These are phyloP conservation scores for Maudiozyma pseudohumilis DNA, from an alignment of 805 yeast genomes.

Conservation along the genomic window DNA sequence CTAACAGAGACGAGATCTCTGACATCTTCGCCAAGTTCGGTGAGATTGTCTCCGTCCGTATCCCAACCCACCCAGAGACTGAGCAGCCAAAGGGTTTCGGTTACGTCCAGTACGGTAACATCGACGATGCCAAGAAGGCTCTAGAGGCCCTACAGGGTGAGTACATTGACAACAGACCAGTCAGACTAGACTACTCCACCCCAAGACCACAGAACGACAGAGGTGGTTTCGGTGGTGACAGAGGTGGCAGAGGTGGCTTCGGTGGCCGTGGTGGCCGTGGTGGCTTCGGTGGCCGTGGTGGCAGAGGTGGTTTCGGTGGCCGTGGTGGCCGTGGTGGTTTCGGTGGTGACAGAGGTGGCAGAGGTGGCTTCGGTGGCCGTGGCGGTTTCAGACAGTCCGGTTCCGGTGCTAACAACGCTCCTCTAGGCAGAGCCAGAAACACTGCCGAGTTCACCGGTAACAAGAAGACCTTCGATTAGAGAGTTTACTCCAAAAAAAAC, in stretches of 20 bases:
- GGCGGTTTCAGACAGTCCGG: slow-evolving; percentile 10
- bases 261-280: slow-evolving; percentile 28
- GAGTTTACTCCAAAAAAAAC: not conserved
- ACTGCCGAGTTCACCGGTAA: slow-evolving; percentile 69
- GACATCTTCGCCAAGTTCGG: slow-evolving; percentile 71
- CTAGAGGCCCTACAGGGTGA: slow-evolving; percentile 81
- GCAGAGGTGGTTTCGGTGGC: slow-evolving; percentile 30
- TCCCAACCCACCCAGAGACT: slow-evolving; percentile 98
- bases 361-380: slow-evolving; percentile 9
- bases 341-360: slow-evolving; percentile 17
- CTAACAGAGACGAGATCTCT: slow-evolving; percentile 69
- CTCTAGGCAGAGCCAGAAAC: slow-evolving; percentile 34
- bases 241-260: slow-evolving; percentile 28
- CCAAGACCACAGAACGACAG: slow-evolving; percentile 59
- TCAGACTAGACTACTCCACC: slow-evolving; percentile 89
- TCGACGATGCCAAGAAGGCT: slow-evolving; percentile 88
- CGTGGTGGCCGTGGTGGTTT: slow-evolving; percentile 23
- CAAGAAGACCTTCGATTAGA: slow-evolving; percentile 71
- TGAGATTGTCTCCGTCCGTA: slow-evolving; percentile 76
- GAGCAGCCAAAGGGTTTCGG: slow-evolving; percentile 99
- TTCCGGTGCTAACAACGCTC: slow-evolving; percentile 58
- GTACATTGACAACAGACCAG: slow-evolving; percentile 81
- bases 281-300: slow-evolving; percentile 36
- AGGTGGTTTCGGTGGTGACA: slow-evolving; percentile 35
- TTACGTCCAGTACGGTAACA: slow-evolving; percentile 79